Conservation (phyloP, 2,329 filamentous ascomycete genomes). For the Curvularia eragrostidis region DNA sequence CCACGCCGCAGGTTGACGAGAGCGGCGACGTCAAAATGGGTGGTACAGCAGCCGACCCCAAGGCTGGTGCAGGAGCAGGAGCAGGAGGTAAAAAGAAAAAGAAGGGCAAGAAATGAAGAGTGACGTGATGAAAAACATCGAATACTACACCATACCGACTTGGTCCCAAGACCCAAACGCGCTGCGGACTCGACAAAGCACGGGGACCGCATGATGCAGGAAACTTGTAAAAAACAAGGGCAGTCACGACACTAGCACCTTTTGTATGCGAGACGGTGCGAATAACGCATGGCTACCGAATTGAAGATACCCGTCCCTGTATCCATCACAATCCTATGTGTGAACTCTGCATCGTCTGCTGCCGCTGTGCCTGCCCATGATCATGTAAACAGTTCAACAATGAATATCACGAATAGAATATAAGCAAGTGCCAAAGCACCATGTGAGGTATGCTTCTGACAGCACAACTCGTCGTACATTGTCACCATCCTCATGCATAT, state of each 20-base stretch:
- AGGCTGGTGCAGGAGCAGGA: constrained; percentile 23
- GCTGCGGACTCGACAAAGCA: neutral
- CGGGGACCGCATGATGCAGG: neutral
- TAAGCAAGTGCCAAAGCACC: neutral
- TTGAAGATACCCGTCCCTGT: constrained; percentile 11
- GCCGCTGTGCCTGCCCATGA: neutral
- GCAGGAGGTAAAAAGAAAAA: constrained; percentile 58
- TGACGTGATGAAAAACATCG: neutral
- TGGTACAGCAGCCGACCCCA: constrained; percentile 29
- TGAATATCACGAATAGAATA: neutral
- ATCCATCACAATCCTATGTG: neutral
- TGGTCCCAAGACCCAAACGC: neutral
- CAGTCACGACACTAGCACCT: neutral
- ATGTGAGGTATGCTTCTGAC: neutral
- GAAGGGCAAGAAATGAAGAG: constrained; percentile 57
- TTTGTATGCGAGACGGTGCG: neutral
- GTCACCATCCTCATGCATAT: neutral
- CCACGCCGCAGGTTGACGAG: constrained; percentile 45
- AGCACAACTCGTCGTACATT: neutral
- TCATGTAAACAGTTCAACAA: neutral
- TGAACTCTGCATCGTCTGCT: neutral
- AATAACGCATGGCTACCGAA: constrained; percentile 2
- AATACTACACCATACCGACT: neutral
- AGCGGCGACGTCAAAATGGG: constrained; percentile 39
- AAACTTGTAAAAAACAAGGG: neutral